Evolutionary conservation across 1,139 yeast species (phyloP), one percentile per base, ranked within the genome.

Genomic region (Lodderomyces oxycetoniae): DNA sequence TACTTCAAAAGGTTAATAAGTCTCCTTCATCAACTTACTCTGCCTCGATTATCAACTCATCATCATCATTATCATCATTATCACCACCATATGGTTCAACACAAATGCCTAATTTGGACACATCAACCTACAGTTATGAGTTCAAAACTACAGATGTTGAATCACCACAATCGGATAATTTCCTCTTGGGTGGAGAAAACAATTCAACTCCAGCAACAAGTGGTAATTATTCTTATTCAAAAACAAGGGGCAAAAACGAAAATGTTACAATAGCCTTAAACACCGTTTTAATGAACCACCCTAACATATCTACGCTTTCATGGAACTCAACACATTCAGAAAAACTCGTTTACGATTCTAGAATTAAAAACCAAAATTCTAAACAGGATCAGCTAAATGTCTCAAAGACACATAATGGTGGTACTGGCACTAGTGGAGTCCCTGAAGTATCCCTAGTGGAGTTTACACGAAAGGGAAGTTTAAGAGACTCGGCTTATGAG

Each of bases 381-480:
- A n/a, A n/a, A n/a, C n/a, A n/a, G n/a, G n/a, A n/a, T n/a, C n/a
- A n/a, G n/a, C n/a, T n/a, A n/a, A n/a, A n/a, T n/a, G 30, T 36
- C 16, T 34, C 33, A 26, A 31, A 10, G 28, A 24, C 21, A 23
- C 14, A 19, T 14, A 34, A 23, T 17, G 32, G 28, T 27, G 31
- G 32, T 36, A 14, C 5, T 14, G n/a, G 17, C 5, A 14, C 28
- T 26, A 24, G 9, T 24, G 27, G n/a, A 11, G 28, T 7, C 11
- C 30, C 21, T 17, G 20, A 20, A 10, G 77, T 77, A 9, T 71
- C 74, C 46, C 55, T 74, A 40, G 77, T 74, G 32, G 74, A 74
- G 36, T 74, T 74, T 44, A 71, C 77, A 6, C 56, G 76, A 46
- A 66, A 66, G 43, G 71, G 71, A 20, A 63, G 74, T 48, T 56